Evolutionary conservation across 345 rosid species (phyloP), one percentile per base, ranked within the genome.

Genomic region (Hypericum androsaemum): DNA sequence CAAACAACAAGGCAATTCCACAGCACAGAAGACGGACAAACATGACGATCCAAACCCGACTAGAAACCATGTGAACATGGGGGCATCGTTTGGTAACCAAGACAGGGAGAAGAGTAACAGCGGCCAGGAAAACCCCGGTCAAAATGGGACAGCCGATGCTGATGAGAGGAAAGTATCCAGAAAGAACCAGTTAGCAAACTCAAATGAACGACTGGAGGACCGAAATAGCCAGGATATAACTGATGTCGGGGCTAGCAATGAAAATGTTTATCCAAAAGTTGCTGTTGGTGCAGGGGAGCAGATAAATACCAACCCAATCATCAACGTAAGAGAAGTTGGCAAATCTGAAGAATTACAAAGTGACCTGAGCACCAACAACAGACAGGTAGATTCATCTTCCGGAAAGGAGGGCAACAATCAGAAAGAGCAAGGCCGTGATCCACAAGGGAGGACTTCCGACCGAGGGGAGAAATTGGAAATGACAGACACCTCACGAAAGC

Each of bases 391-490:
- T 39, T 39, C 47, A 46, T 38, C 10, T 35, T 56, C 17, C 44
- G 32, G 15, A 45, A 56, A 36, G 56, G 50, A 41, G 40, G 17
- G 50, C 12, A 41, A 54, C 55, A 39, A 47, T 14, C 62, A 48
- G 43, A 56, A 44, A 37, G 65, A 16, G 37, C 50, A 38, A 28
- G 36, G n/a, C 15, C 58, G 35, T 22, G 50, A 57, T 37, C 52
- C 37, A 59, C 56, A 22, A 22, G 32, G 32, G 32, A 22, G 3
- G 48, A 59, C n/a, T 37, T 45, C 45, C 9, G 44, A 52, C 28
- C 71, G 71, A 42, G 65, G 43, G 15, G 44, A 10, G 32, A 65
- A 65, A 41, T 5, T 59, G 54, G 73, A 70, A 66, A 54, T 36
- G 49, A 7, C 12, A 8, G 63, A 65, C 0, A 47, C 32, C 16